Evolutionary conservation across 345 rosid genomes (phyloP).

Genomic region (Reutealis trisperma): DNA sequence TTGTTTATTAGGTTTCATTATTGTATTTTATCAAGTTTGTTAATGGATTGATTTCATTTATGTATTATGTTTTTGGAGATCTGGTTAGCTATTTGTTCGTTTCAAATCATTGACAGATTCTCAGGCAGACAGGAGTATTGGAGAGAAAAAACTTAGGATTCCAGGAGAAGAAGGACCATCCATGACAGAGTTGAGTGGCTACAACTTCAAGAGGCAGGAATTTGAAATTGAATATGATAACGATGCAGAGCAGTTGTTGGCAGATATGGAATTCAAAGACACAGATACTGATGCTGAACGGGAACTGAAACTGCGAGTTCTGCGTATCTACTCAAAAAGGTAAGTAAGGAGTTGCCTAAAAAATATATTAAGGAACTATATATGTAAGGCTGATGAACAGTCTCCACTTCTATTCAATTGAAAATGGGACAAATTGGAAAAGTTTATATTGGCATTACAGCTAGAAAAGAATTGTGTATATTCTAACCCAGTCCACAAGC

Average conservation of each 20-base stretch:
- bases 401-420: neutral
- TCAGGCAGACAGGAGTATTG: slow-evolving; percentile 78
- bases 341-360: slow-evolving; percentile 14
- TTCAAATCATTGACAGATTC: slow-evolving; percentile 45
- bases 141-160: slow-evolving; percentile 81
- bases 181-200: slow-evolving; percentile 76
- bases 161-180: slow-evolving; percentile 73
- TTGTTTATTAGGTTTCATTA: neutral
- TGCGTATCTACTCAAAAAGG: slow-evolving; percentile 83
- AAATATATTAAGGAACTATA: neutral
- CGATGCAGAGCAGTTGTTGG: slow-evolving; percentile 89
- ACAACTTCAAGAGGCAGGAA: slow-evolving; percentile 87
- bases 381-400: neutral
- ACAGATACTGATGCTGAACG: slow-evolving; percentile 73
- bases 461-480: neutral
- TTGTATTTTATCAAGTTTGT: no score
- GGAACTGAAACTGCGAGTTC: slow-evolving; percentile 75
- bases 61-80: neutral
- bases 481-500: neutral
- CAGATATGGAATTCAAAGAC: slow-evolving; percentile 93
- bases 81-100: slow-evolving; percentile 18
- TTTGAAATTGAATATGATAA: slow-evolving; percentile 95
- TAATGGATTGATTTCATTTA: neutral
- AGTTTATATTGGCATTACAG: neutral
- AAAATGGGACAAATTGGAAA: neutral